Base-by-base conservation (phyloP, 2,329 filamentous ascomycete genomes). In the Colletotrichum sp. region DNA sequence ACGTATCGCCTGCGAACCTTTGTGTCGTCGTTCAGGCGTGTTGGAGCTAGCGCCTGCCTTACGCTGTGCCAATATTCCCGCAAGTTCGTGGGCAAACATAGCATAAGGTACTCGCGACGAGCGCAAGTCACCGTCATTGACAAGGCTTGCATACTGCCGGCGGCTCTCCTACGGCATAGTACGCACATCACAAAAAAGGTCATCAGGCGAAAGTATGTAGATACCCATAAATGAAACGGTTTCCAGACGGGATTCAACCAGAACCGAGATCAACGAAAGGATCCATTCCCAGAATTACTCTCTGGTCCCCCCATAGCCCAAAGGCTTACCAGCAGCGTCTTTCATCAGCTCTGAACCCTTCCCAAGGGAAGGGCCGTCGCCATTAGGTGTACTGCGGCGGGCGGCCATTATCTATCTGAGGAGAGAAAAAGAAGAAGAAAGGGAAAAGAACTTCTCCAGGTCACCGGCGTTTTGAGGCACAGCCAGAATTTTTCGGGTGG, bases 191-290 rank as follows among this genome's bases (percentile, higher is more conserved):
- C 63, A 9, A 36, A 0, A 8, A 13, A 7, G 0, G 3, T 49
- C 44, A 55, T 28, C 36, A 44, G 65, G 59, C 59, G 59, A 60
- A 62, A 74, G 39, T 52, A 71, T 78, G 77, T 78, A 78, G 77
- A 78, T 78, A 74, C 68, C 77, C 57, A 73, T 77, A 75, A 78
- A 78, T 77, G 77, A 78, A 78, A 78, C 77, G 77, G 76, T 39
- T 72, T 76, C 76, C 68, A 72, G 77, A 77, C 59, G 77, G 66
- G 49, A 60, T 60, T 32, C 34, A 67, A 69, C 69, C 67, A 71
- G 77, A 76, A 72, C 60, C 77, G 77, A 78, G 77, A 78, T 78
- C 76, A 78, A 78, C 77, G 77, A 78, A 69, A 78, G 77, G 77
- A 78, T 78, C 77, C 76, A 65, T 73, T 75, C 77, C 72, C 68